These are phyloP conservation scores for Tylopilus sp. DNA, from an alignment of 768 basidiomycete species.

Conservation along the genomic window DNA sequence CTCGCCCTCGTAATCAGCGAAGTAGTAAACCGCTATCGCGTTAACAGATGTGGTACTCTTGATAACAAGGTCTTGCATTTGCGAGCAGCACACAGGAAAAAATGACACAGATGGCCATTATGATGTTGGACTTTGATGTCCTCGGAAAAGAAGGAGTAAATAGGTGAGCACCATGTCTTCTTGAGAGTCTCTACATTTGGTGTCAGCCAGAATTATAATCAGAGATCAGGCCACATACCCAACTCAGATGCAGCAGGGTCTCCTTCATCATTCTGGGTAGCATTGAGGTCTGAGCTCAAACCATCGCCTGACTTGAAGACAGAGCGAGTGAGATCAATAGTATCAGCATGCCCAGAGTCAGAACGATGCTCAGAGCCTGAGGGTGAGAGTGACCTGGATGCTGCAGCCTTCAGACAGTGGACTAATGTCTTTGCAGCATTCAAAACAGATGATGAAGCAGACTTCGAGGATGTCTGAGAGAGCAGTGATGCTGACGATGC, in stretches of 20 bases:
- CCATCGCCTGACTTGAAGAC: not conserved
- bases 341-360: too few species aligned
- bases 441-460: too few species aligned
- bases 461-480: too few species aligned
- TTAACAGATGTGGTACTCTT: too few species aligned
- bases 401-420: too few species aligned
- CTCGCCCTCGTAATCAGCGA: too few species aligned
- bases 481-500: too few species aligned
- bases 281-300: too few species aligned
- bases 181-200: not conserved
- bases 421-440: too few species aligned
- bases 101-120: not conserved
- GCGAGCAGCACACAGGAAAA: not conserved
- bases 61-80: constrained; percentile 4
- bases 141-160: not conserved
- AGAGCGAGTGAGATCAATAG: not conserved
- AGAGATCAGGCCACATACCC: not conserved
- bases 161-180: not conserved
- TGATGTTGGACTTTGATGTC: not conserved
- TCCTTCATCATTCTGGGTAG: not conserved
- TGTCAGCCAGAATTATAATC: not conserved
- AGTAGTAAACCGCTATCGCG: too few species aligned
- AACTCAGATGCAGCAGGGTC: not conserved
- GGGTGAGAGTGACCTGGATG: too few species aligned
- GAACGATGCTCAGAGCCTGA: too few species aligned